Evolutionary conservation across 23 red algal species (phyloP), one percentile per base, ranked within the genome.

Genomic region (Cyanidiococcus yangmingshanensis): DNA sequence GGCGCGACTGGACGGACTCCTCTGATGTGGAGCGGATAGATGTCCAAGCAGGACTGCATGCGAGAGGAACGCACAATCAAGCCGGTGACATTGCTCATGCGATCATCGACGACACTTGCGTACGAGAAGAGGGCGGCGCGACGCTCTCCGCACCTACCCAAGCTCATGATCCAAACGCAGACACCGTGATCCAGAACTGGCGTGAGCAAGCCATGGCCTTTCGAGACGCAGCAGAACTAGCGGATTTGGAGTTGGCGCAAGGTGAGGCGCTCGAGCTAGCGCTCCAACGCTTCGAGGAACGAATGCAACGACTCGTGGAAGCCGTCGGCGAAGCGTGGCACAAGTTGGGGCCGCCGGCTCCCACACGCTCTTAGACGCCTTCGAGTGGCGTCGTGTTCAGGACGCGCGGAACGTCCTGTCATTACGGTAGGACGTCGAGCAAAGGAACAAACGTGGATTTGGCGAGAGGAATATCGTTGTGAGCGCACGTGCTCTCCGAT

Each of bases 211-310:
- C 32, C n/a, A 71, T 12, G 16, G 32, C 21, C 7, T 25, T 71
- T 7, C 63, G 63, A 12, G 63, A 71, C 32, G 63, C 63, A 25
- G 63, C 63, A 7, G 63, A 71, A 35, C 63, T 71, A 35, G 63
- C 63, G 12, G n/a, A 71, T 30, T 29, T 71, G 7, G 32, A 12
- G n/a, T 15, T 54, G 45, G 45, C 45, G 7, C 12, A 54, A 21
- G 45, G 45, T 21, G 63, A 71, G 27, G 63, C 63, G 63, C 32
- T 71, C n/a, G n/a, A 12, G 63, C n/a, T 71, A 3, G 63, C 63
- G 63, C 63, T 71, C 63, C 16, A 71, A 30, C 7, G 63, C 3
- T 71, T 27, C 63, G 63, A 71, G 63, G 63, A 25, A 29, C 63
- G 63, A 7, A 71, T 71, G 63, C 63, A 71, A 2, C n/a, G n/a